These are phyloP conservation scores for Trametes versicolor DNA, from an alignment of 1,284 basidiomycete genomes.

Conservation along the genomic window DNA sequence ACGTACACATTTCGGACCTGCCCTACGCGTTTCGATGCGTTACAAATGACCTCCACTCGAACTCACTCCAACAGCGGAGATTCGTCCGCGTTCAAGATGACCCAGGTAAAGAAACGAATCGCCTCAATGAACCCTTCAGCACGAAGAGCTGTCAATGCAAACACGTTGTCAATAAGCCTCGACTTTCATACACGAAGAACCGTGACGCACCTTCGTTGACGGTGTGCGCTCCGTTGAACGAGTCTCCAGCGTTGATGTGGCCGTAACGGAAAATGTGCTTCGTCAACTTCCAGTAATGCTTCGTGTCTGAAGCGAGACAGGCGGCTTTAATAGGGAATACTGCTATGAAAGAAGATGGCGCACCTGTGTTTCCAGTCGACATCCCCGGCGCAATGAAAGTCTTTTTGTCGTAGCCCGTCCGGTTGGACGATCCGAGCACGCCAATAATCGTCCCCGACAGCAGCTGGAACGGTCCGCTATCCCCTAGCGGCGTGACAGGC, in stretches of 20 bases:
- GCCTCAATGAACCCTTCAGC: conserved; percentile 54
- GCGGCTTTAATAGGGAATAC: no score
- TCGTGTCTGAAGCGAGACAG: conserved; percentile 51
- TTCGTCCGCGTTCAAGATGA: conserved; percentile 61
- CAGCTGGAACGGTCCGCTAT: conserved; percentile 57
- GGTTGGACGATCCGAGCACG: conserved; percentile 48
- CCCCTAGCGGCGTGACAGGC: conserved; percentile 58
- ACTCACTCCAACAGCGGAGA: conserved; percentile 27
- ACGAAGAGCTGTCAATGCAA: conserved; percentile 45
- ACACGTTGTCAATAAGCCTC: no score
- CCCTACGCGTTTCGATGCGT: no score
- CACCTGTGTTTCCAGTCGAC: conserved; percentile 36
- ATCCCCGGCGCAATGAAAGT: conserved; percentile 39
- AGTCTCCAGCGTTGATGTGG: conserved; percentile 45
- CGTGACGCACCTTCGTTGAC: conserved; percentile 51
- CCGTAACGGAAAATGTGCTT: conserved; percentile 59
- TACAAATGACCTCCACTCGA: neutral
- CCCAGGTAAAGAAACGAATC: conserved; percentile 54
- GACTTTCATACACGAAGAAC: neutral
- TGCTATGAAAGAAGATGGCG: neutral
- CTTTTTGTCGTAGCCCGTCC: conserved; percentile 43
- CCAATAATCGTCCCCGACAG: conserved; percentile 60
- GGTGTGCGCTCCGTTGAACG: conserved; percentile 63
- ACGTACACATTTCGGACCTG: neutral
- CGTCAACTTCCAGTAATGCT: conserved; percentile 58